phyloP scores from a whole-genome alignment of 495 filamentous ascomycete genomes.

The Penicillium macrosclerotiorum region DNA sequence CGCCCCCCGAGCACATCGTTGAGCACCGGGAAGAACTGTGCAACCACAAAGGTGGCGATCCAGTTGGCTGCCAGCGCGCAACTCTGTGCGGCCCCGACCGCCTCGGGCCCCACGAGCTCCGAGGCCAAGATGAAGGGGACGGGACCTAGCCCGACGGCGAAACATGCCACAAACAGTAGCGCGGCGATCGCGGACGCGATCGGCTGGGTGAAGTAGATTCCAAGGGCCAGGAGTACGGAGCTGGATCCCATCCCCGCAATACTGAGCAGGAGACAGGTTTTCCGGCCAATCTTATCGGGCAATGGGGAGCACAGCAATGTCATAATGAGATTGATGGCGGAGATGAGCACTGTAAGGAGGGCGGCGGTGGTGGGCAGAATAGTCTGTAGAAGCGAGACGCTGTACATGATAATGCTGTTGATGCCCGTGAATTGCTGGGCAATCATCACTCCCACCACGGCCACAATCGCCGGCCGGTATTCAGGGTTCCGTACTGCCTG shows the following conservation, averaged over 20 bases:
- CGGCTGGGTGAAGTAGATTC: conserved; percentile 66
- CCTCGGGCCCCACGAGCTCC: conserved; percentile 83
- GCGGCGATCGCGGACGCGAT: conserved; percentile 76
- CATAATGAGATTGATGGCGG: conserved; percentile 78
- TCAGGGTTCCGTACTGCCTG: conserved; percentile 60
- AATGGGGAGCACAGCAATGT: conserved; percentile 78
- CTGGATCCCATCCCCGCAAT: conserved; percentile 79
- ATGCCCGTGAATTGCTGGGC: conserved; percentile 90
- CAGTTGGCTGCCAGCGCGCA: conserved; percentile 86
- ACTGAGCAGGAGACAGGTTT: conserved; percentile 73
- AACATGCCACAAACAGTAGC: conserved; percentile 80
- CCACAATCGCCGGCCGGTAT: conserved; percentile 74
- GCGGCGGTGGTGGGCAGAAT: conserved; percentile 76
- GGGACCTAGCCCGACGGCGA: conserved; percentile 88
- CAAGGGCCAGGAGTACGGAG: conserved; percentile 69
- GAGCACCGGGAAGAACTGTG: conserved; percentile 87
- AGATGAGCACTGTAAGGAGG: conserved; percentile 79
- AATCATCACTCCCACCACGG: conserved; percentile 87
- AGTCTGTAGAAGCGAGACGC: conserved; percentile 76
- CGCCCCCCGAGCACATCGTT: conserved; percentile 70
- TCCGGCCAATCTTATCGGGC: conserved; percentile 83
- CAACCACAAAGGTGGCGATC: conserved; percentile 85
- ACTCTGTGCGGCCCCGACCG: conserved; percentile 84
- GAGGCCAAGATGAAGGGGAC: conserved; percentile 91
- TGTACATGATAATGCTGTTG: conserved; percentile 98